Evolutionary conservation across 1,284 basidiomycete species (phyloP), one percentile per base, ranked within the genome.

Genomic region (Cutaneotrichosporon daszewskae): DNA sequence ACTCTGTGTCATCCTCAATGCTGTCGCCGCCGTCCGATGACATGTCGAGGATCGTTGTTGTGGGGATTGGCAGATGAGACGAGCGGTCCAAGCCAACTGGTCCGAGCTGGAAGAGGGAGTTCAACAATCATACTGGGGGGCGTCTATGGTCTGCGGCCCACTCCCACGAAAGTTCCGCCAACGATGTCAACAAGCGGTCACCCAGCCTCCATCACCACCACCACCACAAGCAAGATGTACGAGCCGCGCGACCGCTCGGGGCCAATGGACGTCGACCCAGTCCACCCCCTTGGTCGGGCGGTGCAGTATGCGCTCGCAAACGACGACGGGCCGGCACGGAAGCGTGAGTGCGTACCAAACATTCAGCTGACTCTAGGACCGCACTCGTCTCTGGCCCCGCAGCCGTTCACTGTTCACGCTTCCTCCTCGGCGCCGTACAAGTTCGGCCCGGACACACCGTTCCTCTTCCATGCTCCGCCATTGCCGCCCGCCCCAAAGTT

Each of bases 221-320:
- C 18, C 9, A 36, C 40, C 13, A 12, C 26, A 23, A 18, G 6
- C 26, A 22, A 22, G 16, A 51, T 51, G 49, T 51, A 40, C 34
- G 32, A 33, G 32, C 32, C 41, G 6, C 45, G 60, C 35, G 64
- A 65, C 45, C 53, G 41, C 20, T 65, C 58, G 8, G 61, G 54
- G 1, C 64, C 66, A 3, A 69, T 69, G 67, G 65, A 69, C 41
- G 49, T 66, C 18, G 65, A 69, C 46, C 33, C 49, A 33, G 39
- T 34, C 18, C 49, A 50, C 37, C 53, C 52, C 27, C 45, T 54
- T 36, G 53, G 51, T 13, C 50, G 59, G 14, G 40, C 61, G 4
- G 59, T 58, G 18, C 45, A 60, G 29, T 64, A 57, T 37, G 52
- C 53, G n/a, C 26, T 59, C 18, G n/a, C n/a, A n/a, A 34, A 47